Evolutionary conservation across 192 early-diverging fungal genomes (phyloP).

Genomic region (Coemansia sp.): DNA sequence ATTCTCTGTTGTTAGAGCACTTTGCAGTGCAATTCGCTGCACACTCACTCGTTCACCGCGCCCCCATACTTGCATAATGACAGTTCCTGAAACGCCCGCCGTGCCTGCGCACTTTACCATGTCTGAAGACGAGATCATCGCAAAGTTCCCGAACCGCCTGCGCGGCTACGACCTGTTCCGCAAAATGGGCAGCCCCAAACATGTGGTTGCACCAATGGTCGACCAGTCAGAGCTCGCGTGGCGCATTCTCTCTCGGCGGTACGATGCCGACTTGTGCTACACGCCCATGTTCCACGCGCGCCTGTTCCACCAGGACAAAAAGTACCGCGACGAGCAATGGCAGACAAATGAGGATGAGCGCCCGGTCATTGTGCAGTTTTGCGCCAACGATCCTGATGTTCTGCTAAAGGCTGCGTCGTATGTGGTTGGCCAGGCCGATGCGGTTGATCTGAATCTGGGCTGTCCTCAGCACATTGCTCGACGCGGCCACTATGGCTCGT

Average conservation of each 20-base stretch:
- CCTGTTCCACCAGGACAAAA: slow-evolving; percentile 71
- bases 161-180: slow-evolving; percentile 79
- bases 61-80: not conserved
- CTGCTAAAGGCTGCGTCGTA: slow-evolving; percentile 80
- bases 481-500: slow-evolving; percentile 90
- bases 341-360: slow-evolving; percentile 66
- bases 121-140: slow-evolving; percentile 50
- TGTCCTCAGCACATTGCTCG: slow-evolving; percentile 96
- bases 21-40: not conserved
- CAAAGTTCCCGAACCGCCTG: slow-evolving; percentile 60
- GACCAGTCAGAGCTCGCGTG: slow-evolving; percentile 96
- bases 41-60: not conserved
- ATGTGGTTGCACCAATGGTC: slow-evolving; percentile 95
- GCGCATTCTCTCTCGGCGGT: slow-evolving; percentile 85
- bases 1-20: not conserved
- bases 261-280: slow-evolving; percentile 87
- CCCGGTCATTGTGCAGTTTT: slow-evolving; percentile 92
- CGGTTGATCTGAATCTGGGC: slow-evolving; percentile 93
- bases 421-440: slow-evolving; percentile 83
- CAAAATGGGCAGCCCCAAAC: slow-evolving; percentile 69
- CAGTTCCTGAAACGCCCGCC: not conserved
- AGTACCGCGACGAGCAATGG: slow-evolving; percentile 78
- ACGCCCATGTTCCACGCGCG: slow-evolving; percentile 98
- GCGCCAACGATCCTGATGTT: slow-evolving; percentile 89
- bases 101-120: slow-evolving; percentile 71